Evolutionary conservation across 352 stramenopile species (phyloP).

Genomic region (Pythium folliculosum): DNA sequence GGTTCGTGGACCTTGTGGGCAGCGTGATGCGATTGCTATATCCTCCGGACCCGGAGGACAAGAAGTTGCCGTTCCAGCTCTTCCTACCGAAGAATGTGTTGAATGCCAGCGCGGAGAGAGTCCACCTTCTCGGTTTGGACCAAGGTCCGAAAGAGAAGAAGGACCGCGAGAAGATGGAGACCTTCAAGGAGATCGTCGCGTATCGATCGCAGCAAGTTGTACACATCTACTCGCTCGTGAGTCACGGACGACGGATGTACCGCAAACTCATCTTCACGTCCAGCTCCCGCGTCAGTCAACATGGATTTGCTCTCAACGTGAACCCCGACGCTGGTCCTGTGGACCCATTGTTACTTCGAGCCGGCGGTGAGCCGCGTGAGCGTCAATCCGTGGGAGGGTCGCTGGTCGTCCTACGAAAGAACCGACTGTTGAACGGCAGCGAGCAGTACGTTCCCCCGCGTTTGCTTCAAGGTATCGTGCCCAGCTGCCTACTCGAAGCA

Average conservation of each 20-base stretch:
- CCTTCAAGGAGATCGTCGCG: constrained; percentile 98
- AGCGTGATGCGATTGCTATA: constrained; percentile 65
- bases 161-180: constrained; percentile 79
- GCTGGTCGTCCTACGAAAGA: constrained; percentile 90
- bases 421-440: constrained; percentile 58
- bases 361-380: constrained; percentile 68
- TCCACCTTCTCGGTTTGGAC: constrained; percentile 69
- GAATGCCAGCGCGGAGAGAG: constrained; percentile 39
- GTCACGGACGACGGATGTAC: constrained; percentile 96
- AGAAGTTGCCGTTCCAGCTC: constrained; percentile 77
- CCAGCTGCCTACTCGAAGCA: constrained; percentile 93
- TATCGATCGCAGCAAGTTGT: constrained; percentile 91
- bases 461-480: constrained; percentile 94
- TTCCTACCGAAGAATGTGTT: constrained; percentile 69
- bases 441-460: constrained; percentile 91
- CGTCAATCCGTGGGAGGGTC: constrained; percentile 69
- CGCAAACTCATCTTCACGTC: constrained; percentile 97
- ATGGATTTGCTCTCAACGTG: constrained; percentile 87
- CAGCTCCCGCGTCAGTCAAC: constrained; percentile 92
- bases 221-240: constrained; percentile 97
- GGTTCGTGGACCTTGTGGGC: constrained; percentile 74
- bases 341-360: constrained; percentile 56
- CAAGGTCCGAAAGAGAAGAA: constrained; percentile 71
- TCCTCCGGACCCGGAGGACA: constrained; percentile 71
- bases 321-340: constrained; percentile 62